Evolutionary conservation across 2,329 filamentous ascomycete species (phyloP), one percentile per base, ranked within the genome.

Genomic region (Fusarium mundagurra): DNA sequence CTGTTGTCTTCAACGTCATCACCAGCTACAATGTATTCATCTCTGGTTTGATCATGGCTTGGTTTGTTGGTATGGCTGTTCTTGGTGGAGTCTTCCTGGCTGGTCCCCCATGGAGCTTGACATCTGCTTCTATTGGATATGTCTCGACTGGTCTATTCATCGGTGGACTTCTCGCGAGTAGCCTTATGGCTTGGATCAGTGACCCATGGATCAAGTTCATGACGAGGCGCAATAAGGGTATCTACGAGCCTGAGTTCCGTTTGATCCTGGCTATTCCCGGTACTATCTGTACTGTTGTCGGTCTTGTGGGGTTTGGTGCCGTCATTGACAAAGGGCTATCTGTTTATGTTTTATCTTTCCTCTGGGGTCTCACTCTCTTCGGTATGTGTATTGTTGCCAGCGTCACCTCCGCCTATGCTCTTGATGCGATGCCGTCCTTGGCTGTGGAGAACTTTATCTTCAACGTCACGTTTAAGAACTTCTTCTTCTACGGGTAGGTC

Each of bases 171-270:
- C n/a, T 70, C 8, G 67, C 58, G 9, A 59, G 29, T 20, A 9
- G 62, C 18, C 18, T 62, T 12, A 34, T 66, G 33, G 39, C 36
- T 13, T 29, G 45, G 8, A 33, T 59, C 12, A 45, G 31, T 22
- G 67, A 69, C n/a, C 67, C 67, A 17, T 14, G 66, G 6, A 69
- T 58, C 38, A 58, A 36, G 38, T 43, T 20, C 31, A 47, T 67
- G 38, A 70, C 62, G 14, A 47, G 41, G 24, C 58, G 59, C 17
- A 70, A 70, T 18, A 43, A 67, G 10, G 62, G 62, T 7, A 58
- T 70, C 8, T 70, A 70, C 17, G 67, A 70, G 38, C 67, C 67
- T 6, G 67, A 70, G 34, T 70, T 66, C 58, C 41, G 67, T 18
- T 63, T 70, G 10, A 22, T 58, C 1, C 48, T 65, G 11, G 29